Conservation (phyloP, 73 alveolate species). For the Paramecium primaurelia region DNA sequence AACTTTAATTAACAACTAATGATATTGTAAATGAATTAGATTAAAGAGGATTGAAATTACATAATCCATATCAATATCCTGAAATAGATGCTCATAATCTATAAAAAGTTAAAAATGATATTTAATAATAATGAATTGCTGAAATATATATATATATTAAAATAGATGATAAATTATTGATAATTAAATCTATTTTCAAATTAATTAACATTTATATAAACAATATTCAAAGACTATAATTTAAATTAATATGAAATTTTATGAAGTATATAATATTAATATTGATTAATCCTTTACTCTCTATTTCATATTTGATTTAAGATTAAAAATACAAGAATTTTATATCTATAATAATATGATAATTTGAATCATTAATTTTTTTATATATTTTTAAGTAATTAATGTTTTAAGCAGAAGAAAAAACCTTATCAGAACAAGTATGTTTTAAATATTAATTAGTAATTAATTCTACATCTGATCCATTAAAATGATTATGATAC, state of each 20-base stretch:
- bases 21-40: background rate
- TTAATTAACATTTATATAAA: background rate
- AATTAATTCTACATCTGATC: background rate
- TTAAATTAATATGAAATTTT: background rate
- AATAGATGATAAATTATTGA: background rate
- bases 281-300: background rate
- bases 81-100: background rate
- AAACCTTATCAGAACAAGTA: background rate
- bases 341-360: background rate
- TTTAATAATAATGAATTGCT: background rate
- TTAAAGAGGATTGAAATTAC: background rate
- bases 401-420: constrained; percentile 22
- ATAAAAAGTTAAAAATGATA: background rate
- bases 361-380: background rate
- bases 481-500: constrained; percentile 35
- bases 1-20: background rate
- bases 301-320: background rate
- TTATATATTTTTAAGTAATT: background rate
- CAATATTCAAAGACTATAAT: background rate
- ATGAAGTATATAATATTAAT: background rate
- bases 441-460: background rate
- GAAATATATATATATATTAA: background rate
- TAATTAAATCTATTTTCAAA: no score
- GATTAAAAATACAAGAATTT: background rate
- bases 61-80: background rate